Conservation (phyloP, 805 yeast genomes). For the Sugiyamaella marilandica region DNA sequence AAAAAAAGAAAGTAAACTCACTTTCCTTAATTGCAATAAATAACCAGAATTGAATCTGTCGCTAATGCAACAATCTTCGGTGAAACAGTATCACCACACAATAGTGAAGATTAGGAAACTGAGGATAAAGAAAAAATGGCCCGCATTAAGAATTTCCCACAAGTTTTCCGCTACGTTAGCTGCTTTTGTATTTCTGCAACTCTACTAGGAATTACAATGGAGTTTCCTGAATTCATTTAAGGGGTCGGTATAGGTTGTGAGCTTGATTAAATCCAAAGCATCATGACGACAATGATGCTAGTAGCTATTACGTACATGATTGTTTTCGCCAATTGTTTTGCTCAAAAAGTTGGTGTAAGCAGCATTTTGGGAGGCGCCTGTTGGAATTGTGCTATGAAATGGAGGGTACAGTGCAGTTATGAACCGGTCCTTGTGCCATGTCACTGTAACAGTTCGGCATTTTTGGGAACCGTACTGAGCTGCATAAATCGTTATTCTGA, state of each 20-base stretch:
- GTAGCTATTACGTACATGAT: not conserved
- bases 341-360: slow-evolving; percentile 31
- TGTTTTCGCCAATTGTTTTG: slow-evolving; percentile 1
- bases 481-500: slow-evolving; percentile 26
- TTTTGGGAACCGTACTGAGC: slow-evolving; percentile 29
- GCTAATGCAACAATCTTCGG: no score
- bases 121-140: no score
- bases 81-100: no score
- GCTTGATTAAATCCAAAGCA: not conserved
- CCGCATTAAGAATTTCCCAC: no score
- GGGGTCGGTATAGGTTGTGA: not conserved
- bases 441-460: slow-evolving; percentile 26
- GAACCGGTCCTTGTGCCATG: slow-evolving; percentile 19
- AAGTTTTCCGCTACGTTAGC: no score
- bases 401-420: slow-evolving; percentile 28
- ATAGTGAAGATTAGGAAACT: no score
- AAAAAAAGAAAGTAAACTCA: no score
- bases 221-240: not conserved
- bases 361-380: slow-evolving; percentile 31
- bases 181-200: no score
- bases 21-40: no score
- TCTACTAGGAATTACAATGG: not conserved
- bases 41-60: no score
- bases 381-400: slow-evolving; percentile 30
- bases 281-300: not conserved